Evolutionary conservation across 2,329 filamentous ascomycete species (phyloP), one percentile per base, ranked within the genome.

Genomic region (Stagonosporopsis tanaceti): DNA sequence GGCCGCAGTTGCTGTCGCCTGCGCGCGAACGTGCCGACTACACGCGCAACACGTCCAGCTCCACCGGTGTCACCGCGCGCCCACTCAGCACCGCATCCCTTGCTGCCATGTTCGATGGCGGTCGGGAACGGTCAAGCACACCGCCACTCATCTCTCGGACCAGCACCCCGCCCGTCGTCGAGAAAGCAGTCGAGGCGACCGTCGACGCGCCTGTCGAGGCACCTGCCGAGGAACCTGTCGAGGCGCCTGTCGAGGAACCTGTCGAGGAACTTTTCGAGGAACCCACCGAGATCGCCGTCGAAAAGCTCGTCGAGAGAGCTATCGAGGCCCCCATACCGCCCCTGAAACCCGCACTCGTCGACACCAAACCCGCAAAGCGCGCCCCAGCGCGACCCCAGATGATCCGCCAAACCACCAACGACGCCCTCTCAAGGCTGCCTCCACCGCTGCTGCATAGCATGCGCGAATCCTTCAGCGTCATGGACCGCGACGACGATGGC

Each of bases 401-500:
- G 27, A 59, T 68, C 37, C 69, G 73, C 11, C 64, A 61, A 32
- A 64, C 48, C 42, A 71, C 68, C 4, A 71, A 50, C 48, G 73
- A 73, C 51, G 66, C 69, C 15, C 80, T 93, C 41, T 88, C 89
- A 2, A 89, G 91, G 69, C 79, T 98, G 39, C 90, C 94, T 35
- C 88, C 92, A 2, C 83, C 91, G 3, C 92, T 97, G 67, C 87
- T 97, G 34, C 87, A 93, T 69, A 91, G 92, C 67, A 85, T 99
- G 77, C 87, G 95, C 59, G 94, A 98, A 73, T 92, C 90, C 0
- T 99, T 98, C 76, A 92, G 96, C 76, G 93, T 97, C 57, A 83
- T 99, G 44, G 95, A 98, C 76, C 85, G 92, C 59, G 89, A 95
- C 76, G 93, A 92, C 70, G 92, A 95, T 70, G 93, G 94, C 17